Evolutionary conservation across 2,329 filamentous ascomycete species (phyloP), one percentile per base, ranked within the genome.

Genomic region (Fusarium cicatricum): DNA sequence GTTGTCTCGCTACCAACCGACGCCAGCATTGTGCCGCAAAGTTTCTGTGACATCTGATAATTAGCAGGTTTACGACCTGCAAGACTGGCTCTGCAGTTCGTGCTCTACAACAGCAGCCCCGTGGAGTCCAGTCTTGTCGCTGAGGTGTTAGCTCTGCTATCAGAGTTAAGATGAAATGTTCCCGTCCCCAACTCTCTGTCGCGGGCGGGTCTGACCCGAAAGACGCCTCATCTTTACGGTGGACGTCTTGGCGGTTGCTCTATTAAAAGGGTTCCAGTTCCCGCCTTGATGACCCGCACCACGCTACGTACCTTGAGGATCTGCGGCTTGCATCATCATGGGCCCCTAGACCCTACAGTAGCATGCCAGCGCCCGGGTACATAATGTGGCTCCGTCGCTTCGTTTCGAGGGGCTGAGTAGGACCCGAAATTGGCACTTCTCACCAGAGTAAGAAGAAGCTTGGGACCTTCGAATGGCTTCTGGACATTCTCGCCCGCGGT

Each of bases 361-460:
- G 34, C 38, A 37, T 62, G 29, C 33, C n/a, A n/a, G 32, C 37
- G n/a, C 21, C 37, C 21, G 23, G 31, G 19, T 36, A n/a, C n/a
- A n/a, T n/a, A 36, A 28, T 36, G 29, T 42, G 38, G 38, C 37
- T 34, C 44, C n/a, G n/a, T 64, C 52, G 17, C 48, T 63, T 49
- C n/a, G 50, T 38, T 60, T 61, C 39, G 60, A 50, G 60, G 44
- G 55, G 44, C 55, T 63, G 46, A 56, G 56, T 43, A 31, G n/a
- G 59, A 60, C 55, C 50, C 60, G 60, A 63, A 52, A 63, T 63
- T 63, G 39, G 43, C 43, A 31, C 43, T 64, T 52, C 40, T 46
- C 41, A 61, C 60, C 55, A 47, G 34, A 37, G 36, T 29, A n/a
- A 39, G 21, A 26, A 21, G n/a, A 26, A 26, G 17, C 26, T 11